Evolutionary conservation across 345 rosid species (phyloP), one percentile per base, ranked within the genome.

Genomic region (Populus simonii): DNA sequence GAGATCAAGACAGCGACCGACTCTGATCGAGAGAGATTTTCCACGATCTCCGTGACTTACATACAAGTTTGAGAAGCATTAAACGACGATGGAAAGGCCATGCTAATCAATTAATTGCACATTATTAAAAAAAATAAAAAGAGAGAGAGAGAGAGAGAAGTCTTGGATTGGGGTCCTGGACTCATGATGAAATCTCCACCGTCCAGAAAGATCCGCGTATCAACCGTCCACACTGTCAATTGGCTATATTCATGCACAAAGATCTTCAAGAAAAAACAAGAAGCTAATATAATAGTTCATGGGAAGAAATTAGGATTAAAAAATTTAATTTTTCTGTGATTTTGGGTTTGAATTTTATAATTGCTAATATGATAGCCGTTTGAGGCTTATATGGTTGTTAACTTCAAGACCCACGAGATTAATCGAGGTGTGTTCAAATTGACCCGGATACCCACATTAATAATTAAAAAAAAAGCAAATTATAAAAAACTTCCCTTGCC

Each of bases 181-280:
- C 51, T 45, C 51, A 27, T 70, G 62, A 74, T 61, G 71, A 74
- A 66, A 80, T 81, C 83, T 72, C 78, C 65, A 73, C 84, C 83
- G 85, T 80, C 84, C 84, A 80, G 16, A 23, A 68, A 82, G 85
- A 84, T 82, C 66, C 71, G 71, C 89, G 70, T 84, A 86, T 86
- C 88, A 83, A 73, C 89, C 83, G 80, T 77, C 79, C 70, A 49
- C 39, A 47, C 68, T 70, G 35, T 27, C 35, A 27, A 7, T 13
- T 13, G 41, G 59, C 53, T 10, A 70, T 10, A 63, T 73, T 22
- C 18, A 31, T 3, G 10, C 8, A 29, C 35, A 2, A 18, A 7
- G 18, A 45, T 17, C 61, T n/a, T 7, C 72, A 1, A 39, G 3
- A 1, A 45, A 4, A 45, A 45, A 13, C 3, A 45, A 45, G 17